Conservation (phyloP, 23 red algal species). For the Cyanidium caldarium region DNA sequence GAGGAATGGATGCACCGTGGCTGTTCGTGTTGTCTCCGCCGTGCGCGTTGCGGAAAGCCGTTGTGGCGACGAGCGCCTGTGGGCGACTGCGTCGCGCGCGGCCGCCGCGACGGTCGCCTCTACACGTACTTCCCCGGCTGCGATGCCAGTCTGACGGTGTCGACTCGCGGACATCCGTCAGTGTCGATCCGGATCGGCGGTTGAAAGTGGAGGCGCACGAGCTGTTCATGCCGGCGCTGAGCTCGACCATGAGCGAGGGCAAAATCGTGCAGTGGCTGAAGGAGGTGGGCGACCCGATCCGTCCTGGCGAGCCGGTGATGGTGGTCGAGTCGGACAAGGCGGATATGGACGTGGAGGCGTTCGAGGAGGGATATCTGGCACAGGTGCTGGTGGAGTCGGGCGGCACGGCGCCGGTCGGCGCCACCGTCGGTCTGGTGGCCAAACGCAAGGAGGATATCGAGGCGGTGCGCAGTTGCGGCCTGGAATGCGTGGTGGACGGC, state of each 20-base stretch:
- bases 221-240: conserved; percentile 96
- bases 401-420: conserved; percentile 54
- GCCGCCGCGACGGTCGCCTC: no score
- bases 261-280: conserved; percentile 94
- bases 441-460: conserved; percentile 85
- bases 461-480: conserved; percentile 19
- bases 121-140: no score
- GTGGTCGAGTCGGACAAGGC: conserved; percentile 98
- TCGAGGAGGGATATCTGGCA: conserved; percentile 78
- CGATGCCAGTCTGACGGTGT: no score
- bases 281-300: conserved; percentile 53
- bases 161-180: no score
- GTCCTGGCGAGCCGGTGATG: conserved; percentile 64
- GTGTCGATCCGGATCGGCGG: no score
- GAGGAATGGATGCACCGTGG: no score
- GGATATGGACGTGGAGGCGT: conserved; percentile 96
- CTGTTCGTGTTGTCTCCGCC: no score
- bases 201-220: conserved; percentile 53
- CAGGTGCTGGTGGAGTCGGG: conserved; percentile 61
- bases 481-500: conserved; percentile 39
- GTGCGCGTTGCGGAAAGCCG: no score
- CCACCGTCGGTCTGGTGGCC: conserved; percentile 71
- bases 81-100: no score
- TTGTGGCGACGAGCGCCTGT: no score
- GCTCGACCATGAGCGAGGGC: conserved; percentile 97